Evolutionary conservation across 768 basidiomycete species (phyloP).

Genomic region (Psilocybe subaeruginosa): DNA sequence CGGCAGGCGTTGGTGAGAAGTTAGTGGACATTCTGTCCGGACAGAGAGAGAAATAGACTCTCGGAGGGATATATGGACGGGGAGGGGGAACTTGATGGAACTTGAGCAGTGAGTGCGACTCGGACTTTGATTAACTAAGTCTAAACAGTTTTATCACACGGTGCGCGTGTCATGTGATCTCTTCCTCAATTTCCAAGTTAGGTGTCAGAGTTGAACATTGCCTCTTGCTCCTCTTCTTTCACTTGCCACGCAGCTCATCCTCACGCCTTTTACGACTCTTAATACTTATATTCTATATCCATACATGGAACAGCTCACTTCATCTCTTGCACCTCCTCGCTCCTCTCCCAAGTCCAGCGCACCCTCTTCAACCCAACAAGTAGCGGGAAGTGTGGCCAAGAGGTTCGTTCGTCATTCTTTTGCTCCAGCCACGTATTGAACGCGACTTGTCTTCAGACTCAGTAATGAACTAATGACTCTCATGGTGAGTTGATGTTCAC

Average conservation of each 20-base stretch:
- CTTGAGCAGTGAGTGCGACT: background rate
- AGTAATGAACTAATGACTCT: conserved; percentile 87
- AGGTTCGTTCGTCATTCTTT: conserved; percentile 47
- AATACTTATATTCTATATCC: conserved; percentile 23
- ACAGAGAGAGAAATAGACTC: conserved; percentile 9
- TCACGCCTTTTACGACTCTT: conserved; percentile 19
- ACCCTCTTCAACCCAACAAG: conserved; percentile 54
- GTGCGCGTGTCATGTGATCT: conserved; percentile 21
- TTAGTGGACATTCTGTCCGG: conserved; percentile 43
- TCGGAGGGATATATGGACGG: conserved; percentile 10
- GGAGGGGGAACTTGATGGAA: background rate
- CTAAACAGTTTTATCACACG: background rate
- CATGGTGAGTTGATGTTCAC: conserved; percentile 57
- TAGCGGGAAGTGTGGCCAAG: conserved; percentile 82
- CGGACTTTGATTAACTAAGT: conserved; percentile 12
- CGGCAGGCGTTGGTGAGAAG: conserved; percentile 50
- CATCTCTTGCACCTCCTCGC: conserved; percentile 64
- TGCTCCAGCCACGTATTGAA: conserved; percentile 12
- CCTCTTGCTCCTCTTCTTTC: conserved; percentile 12
- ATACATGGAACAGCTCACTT: conserved; percentile 73
- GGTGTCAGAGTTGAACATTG: background rate
- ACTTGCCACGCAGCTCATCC: conserved; percentile 10
- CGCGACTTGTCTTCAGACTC: conserved; percentile 46
- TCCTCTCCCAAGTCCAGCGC: conserved; percentile 59
- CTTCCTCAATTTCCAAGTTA: conserved; percentile 8